These are phyloP conservation scores for Margaritispora aquatica DNA, from an alignment of 495 filamentous ascomycete species.

Conservation along the genomic window DNA sequence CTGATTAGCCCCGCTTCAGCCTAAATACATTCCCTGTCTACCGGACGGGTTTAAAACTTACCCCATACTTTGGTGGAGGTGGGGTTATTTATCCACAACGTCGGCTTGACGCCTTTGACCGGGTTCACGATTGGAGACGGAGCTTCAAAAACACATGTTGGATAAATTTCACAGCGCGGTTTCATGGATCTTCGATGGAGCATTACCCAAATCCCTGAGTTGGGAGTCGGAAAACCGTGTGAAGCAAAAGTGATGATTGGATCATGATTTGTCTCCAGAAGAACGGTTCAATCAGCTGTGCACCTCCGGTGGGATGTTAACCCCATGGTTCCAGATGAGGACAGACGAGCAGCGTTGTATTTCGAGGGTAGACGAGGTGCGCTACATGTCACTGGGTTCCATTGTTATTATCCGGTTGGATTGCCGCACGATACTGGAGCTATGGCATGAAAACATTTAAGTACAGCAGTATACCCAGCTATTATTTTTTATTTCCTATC, in stretches of 20 bases:
- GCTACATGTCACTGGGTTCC: neutral
- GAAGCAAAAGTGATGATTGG: neutral
- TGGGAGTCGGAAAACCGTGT: neutral
- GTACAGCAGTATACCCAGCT: neutral
- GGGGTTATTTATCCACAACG: neutral
- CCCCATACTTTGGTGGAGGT: neutral
- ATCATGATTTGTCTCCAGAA: neutral
- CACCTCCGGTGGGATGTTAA: neutral
- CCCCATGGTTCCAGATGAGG: slow-evolving; percentile 7
- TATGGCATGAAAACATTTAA: neutral
- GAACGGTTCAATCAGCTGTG: neutral
- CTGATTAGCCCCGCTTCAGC: neutral
- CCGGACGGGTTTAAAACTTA: neutral
- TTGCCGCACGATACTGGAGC: neutral
- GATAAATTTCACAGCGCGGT: neutral
- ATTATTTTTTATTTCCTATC: neutral
- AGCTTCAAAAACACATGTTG: neutral
- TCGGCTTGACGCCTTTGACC: neutral
- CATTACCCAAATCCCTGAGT: neutral
- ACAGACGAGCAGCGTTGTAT: slow-evolving; percentile 14
- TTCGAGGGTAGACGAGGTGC: slow-evolving; percentile 4
- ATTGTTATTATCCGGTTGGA: neutral
- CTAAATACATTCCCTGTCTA: neutral
- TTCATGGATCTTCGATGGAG: neutral
- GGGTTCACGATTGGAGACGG: neutral